Conservation (phyloP, 148 eudicot genomes). For the Chenopodium berlandieri region DNA sequence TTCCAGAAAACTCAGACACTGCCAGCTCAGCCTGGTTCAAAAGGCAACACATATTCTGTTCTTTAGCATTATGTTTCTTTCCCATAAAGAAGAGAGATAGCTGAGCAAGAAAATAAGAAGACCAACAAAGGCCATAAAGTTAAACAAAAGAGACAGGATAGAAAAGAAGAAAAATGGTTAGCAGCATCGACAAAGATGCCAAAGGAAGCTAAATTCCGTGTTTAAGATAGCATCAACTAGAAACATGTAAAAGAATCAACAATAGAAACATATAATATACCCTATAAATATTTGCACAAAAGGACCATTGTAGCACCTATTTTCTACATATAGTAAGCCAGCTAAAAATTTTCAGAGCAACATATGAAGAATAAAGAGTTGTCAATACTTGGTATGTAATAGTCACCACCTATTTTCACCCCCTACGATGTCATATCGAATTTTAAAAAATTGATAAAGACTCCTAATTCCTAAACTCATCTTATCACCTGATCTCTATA, state of each 20-base stretch:
- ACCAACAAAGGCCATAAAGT: background rate
- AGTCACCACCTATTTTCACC: background rate
- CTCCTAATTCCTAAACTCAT: background rate
- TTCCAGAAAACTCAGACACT: slow-evolving; percentile 87
- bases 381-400: background rate
- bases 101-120: background rate
- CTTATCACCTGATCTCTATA: background rate
- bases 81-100: background rate
- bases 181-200: background rate
- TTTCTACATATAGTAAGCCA: background rate
- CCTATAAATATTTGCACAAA: background rate
- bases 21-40: slow-evolving; percentile 88
- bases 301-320: background rate
- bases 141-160: background rate
- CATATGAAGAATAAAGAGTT: slow-evolving; percentile 1
- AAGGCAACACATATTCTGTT: slow-evolving; percentile 12
- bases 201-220: background rate
- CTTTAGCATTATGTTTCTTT: slow-evolving; percentile 8
- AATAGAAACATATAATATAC: background rate
- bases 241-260: background rate
- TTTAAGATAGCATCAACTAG: background rate
- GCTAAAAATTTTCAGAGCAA: background rate
- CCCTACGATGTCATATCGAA: background rate
- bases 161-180: background rate
- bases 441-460: background rate